phyloP scores from a whole-genome alignment of 2,329 filamentous ascomycete genomes.

The Cytospora piceicola region DNA sequence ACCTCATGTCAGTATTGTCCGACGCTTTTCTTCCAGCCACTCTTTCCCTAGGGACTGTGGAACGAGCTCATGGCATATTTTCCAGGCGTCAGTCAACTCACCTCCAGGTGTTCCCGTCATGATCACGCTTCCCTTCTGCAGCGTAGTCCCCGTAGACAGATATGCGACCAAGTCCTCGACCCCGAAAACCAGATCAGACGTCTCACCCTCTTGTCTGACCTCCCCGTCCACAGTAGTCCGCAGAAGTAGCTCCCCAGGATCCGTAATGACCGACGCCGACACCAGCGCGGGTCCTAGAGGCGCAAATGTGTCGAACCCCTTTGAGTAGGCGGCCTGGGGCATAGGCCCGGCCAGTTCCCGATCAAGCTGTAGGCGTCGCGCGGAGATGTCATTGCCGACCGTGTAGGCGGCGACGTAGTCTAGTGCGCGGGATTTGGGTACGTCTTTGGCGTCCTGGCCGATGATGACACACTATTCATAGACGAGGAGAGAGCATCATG shows the following conservation, averaged over 20 bases:
- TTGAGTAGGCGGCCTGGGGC: slow-evolving; percentile 60
- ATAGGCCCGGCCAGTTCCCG: slow-evolving; percentile 50
- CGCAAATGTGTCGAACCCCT: slow-evolving; percentile 45
- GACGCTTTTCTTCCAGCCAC: too few relatives aligned
- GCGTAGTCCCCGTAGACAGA: slow-evolving; percentile 44
- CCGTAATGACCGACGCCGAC: slow-evolving; percentile 36
- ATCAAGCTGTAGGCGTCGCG: slow-evolving; percentile 50
- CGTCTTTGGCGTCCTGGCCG: slow-evolving; percentile 51
- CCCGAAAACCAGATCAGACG: slow-evolving; percentile 44
- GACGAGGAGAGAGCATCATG: too few relatives aligned
- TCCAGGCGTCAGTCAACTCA: too few relatives aligned
- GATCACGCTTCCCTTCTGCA: slow-evolving; percentile 44
- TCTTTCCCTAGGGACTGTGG: too few relatives aligned
- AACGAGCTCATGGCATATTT: too few relatives aligned
- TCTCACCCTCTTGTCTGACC: slow-evolving; percentile 33
- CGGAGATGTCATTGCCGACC: slow-evolving; percentile 59
- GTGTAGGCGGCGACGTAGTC: slow-evolving; percentile 60
- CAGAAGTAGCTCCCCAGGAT: slow-evolving; percentile 35
- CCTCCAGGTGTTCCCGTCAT: slow-evolving; percentile 45
- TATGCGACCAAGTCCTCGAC: slow-evolving; percentile 43
- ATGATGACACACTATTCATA: slow-evolving; percentile 49
- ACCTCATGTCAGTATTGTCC: too few relatives aligned
- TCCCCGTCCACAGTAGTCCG: slow-evolving; percentile 19
- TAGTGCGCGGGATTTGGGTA: slow-evolving; percentile 50
- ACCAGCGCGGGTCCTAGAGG: slow-evolving; percentile 45